Evolutionary conservation across 495 filamentous ascomycete species (phyloP), one percentile per base, ranked within the genome.

Genomic region (Xylaria curta): DNA sequence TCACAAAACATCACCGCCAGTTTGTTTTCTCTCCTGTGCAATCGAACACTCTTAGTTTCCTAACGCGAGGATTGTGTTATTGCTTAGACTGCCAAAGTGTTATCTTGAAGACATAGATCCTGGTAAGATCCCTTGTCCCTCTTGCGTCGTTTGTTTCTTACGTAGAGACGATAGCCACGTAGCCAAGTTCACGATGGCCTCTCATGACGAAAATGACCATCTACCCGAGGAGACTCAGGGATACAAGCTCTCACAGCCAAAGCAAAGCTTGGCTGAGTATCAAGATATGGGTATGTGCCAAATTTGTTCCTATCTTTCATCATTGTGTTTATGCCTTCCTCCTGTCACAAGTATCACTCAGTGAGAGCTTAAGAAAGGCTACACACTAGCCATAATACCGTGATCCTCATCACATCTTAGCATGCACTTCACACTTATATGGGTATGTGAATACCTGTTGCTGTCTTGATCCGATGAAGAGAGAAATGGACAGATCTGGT

Each of bases 261-360:
- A 97, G 90, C 97, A 98, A 88, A 95, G 93, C 71, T 87, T 99
- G 74, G 91, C 94, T 68, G 94, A 97, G 82, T 97, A 97, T 82
- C 84, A 92, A 71, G 83, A 97, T 77, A 90, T 99, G 81, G 96
- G 96, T 98, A 85, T 79, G 93, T 87, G 62, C 49, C 74, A 67
- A 60, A 51, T 62, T 68, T 15, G 33, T 63, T 56, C 38, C 66
- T 66, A 60, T 26, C 17, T 26, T 44, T 40, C 1, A 15, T 12
- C 44, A 8, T 38, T 13, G 4, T 38, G 7, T 60, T 21, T 31
- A 15, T 31, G 19, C 9, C 31, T 59, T 59, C 6, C 65, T 72
- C 21, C 62, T 5, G 24, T 44, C 3, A 44, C 4, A n/a, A 49
- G 56, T 38, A 17, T 60, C 24, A 59, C 26, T 51, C 60, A 17